Evolutionary conservation across 139 green algal species (phyloP), one percentile per base, ranked within the genome.

Genomic region (Desmodesmus armatus): DNA sequence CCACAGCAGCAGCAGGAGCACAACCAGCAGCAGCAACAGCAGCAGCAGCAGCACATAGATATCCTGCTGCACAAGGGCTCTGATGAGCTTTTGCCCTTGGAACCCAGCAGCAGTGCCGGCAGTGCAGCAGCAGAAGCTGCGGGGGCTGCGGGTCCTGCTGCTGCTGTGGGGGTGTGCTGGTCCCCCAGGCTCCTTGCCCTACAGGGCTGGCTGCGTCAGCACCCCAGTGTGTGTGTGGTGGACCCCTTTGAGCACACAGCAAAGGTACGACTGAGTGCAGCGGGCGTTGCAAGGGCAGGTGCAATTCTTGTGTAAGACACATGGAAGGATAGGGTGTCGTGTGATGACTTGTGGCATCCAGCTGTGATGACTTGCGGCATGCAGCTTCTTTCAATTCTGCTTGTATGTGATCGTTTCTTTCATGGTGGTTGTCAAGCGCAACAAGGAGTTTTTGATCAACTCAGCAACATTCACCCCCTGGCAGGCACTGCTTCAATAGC

Each of bases 61-160:
- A 35, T 89, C 0, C n/a, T 97, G 37, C 92, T 96, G 78, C 93
- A 96, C 65, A 96, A 96, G 84, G 93, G 90, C 39, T 94, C 88
- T 7, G 91, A 95, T 70, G 90, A 91, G 78, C 85, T 96, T 63
- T 82, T 85, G 43, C 31, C n/a, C n/a, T n/a, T n/a, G n/a, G n/a
- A n/a, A n/a, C n/a, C n/a, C n/a, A n/a, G n/a, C n/a, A n/a, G n/a
- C n/a, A n/a, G n/a, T n/a, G n/a, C n/a, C n/a, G n/a, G n/a, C n/a
- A n/a, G n/a, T n/a, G n/a, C n/a, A n/a, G n/a, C n/a, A n/a, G n/a
- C n/a, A n/a, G n/a, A n/a, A n/a, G n/a, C n/a, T n/a, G n/a, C n/a
- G n/a, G n/a, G n/a, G n/a, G n/a, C n/a, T n/a, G n/a, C n/a, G n/a
- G n/a, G n/a, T n/a, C n/a, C 67, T 0, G 51, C 5, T 5, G 15